Evolutionary conservation across 208 protist species (phyloP), one percentile per base, ranked within the genome.

Genomic region (Leptomonas seymouri): DNA sequence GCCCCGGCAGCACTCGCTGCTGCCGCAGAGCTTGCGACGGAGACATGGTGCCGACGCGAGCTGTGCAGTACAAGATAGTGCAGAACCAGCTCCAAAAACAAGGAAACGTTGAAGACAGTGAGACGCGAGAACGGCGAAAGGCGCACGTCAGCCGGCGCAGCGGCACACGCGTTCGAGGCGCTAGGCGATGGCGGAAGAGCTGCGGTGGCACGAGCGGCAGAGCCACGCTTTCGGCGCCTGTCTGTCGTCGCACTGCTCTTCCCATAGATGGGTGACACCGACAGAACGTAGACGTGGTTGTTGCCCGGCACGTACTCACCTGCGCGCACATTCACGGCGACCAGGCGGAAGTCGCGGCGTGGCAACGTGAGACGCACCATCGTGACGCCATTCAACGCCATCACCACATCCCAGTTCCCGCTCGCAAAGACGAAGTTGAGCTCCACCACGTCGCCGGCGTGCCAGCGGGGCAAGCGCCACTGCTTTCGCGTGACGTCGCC

Each of bases 321-420:
- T 16, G 39, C 25, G n/a, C 64, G 64, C 50, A 56, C 64, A 51
- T 71, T 67, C 23, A 48, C 61, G n/a, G 71, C 67, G n/a, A 79
- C 65, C 6, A 79, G 49, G 25, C 65, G 74, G 30, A 73, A 70
- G 46, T 73, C 53, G 21, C 58, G 60, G 31, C 55, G 65, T 16
- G 84, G 84, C 20, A 79, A 66, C 27, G 66, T 78, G 42, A 94
- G 64, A 7, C 78, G 71, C 14, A 71, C 77, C 41, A 90, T 59
- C 14, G 62, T 74, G n/a, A 81, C 21, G 27, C 75, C 76, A 36
- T 90, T 92, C 15, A 90, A 50, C 58, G 77, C 53, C 27, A 94
- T 55, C 41, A 68, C 63, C 58, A 86, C 39, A 46, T 80, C 46
- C 81, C 78, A 84, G 54, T 66, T 71, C 8, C 56, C 65, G 39